Base-by-base conservation (phyloP, 768 basidiomycete species). In the Nidularia sp. region DNA sequence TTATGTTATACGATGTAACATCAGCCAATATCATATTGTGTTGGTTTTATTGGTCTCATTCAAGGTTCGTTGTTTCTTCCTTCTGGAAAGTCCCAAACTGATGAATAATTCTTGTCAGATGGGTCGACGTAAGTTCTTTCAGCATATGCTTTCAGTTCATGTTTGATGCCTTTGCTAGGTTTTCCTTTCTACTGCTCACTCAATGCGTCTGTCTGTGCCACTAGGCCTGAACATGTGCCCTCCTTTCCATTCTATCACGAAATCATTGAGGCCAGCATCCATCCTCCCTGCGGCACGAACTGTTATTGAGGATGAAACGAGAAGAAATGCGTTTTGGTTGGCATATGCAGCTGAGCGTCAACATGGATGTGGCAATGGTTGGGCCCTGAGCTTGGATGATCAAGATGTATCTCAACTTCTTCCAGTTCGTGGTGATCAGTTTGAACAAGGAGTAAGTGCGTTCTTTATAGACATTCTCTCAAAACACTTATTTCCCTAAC, bases 21-120 rank as follows among this genome's bases (percentile, higher is more conserved):
- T 5, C 47, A 90, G 88, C 86, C 7, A 73, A 78, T 43, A 71
- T 85, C 10, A 72, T 90, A 42, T 67, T 88, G 43, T 77, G 77
- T 6, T 87, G 86, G 84, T 88, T 85, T 64, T 86, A 86, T 58
- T 87, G 84, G 80, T 83, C 77, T 45, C 83, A 88, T 63, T 84
- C 84, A 46, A 84, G 79, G 85, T 83, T 54, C 54, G 75, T 60
- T n/a, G 51, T 32, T 22, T 36, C 34, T 50, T 43, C 15, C 13
- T 50, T 46, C 34, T 25, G 6, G 29, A 4, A 45, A 51, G 6
- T 45, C 31, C 34, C 57, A 33, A 59, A 47, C 18, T 49, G 36
- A 18, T 36, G n/a, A 45, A 7, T 49, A 25, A 25, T 3, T 25
- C 25, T 25, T 25, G 25, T 49, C 55, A 87, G 86, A 77, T 88